Base-by-base conservation (phyloP, 1,139 yeast genomes). In the Cylindricascospora bacillispora region DNA sequence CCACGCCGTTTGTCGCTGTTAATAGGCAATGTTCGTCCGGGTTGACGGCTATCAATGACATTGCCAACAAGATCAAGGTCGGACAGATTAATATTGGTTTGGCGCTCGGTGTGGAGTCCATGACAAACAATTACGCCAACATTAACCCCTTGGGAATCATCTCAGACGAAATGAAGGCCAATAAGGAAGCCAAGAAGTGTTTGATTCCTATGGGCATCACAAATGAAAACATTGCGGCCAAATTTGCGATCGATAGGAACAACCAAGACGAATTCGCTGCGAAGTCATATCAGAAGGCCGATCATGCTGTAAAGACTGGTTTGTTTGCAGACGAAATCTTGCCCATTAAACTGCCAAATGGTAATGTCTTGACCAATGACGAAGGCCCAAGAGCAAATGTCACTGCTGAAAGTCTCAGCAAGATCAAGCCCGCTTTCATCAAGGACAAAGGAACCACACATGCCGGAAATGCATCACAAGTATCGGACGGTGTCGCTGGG, bases 21-120 rank as follows among this genome's bases (percentile, higher is more conserved):
- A 86, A 86, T 65, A 74, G 97, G 61, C 95, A 83, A 59, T 86
- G 97, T 59, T 82, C 95, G 6, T 81, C 94, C 3, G 95, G 95
- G 27, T 65, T 86, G 46, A 80, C 85, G 69, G 93, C 95, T 14
- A 73, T 85, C 25, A 77, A 81, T 44, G 92, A 80, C 53, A 71
- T 86, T 49, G 94, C 95, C 47, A 81, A 79, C 62, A 81, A 82
- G 63, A 86, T 86, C 54, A 63, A 66, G 45, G 62, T 71, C 37
- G 95, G 95, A 26, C 94, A 85, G 65, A 83, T 86, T 45, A 83
- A 76, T 44, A 67, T 89, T 50, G 97, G 97, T 39, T 63, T 86
- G 35, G 97, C 92, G 27, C 76, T 76, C 31, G 97, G 97, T 53
- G 93, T 74, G 32, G 97, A 86, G 61, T 76, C 93, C 48, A 86